Evolutionary conservation across 176 grass and related monocot genomes (phyloP).

Genomic region (Oryza nivara): DNA sequence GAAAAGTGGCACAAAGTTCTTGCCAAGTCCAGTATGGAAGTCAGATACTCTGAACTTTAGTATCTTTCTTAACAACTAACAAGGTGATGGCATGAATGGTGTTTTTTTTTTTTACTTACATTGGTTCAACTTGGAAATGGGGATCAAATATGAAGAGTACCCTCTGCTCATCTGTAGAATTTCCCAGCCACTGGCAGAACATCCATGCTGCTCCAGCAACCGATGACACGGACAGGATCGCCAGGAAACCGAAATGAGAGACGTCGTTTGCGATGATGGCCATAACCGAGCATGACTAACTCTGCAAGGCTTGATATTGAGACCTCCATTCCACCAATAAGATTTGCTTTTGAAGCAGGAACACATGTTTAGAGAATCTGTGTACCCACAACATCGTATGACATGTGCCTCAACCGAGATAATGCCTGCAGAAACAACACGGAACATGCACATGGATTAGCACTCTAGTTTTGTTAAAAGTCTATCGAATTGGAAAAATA

Average conservation of each 20-base stretch:
- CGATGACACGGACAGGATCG: constrained; percentile 73
- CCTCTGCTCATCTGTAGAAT: constrained; percentile 86
- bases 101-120: constrained; percentile 15
- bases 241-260: constrained; percentile 93
- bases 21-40: neutral
- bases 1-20: neutral
- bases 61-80: constrained; percentile 22
- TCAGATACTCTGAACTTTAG: neutral
- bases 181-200: constrained; percentile 84
- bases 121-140: constrained; percentile 53
- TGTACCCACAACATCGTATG: constrained; percentile 93
- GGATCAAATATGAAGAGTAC: constrained; percentile 78
- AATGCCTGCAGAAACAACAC: constrained; percentile 61
- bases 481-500: neutral
- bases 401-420: constrained; percentile 92
- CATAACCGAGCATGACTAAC: constrained; percentile 80
- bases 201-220: constrained; percentile 76
- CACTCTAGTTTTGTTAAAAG: neutral
- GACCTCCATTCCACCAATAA: constrained; percentile 89
- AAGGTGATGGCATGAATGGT: neutral
- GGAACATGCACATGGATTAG: constrained; percentile 18
- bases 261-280: constrained; percentile 91
- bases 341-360: constrained; percentile 86
- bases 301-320: constrained; percentile 96
- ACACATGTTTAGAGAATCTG: constrained; percentile 96